Evolutionary conservation across 1,139 yeast genomes (phyloP).

Genomic region (Hemisphaericaspora xylofermentans): DNA sequence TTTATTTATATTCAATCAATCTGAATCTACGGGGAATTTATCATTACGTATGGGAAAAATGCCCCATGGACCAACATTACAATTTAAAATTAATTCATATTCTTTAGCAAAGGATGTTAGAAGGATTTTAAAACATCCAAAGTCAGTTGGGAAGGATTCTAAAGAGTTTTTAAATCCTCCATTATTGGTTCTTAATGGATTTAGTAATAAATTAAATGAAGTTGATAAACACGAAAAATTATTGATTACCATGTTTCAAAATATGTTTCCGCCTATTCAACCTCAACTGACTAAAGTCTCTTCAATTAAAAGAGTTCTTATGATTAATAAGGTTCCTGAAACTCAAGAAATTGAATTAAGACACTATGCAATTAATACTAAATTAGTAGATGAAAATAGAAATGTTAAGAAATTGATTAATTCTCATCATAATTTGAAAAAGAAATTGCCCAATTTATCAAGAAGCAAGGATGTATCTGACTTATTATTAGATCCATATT

Average conservation of each 20-base stretch:
- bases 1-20: slow-evolving; percentile 80
- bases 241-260: slow-evolving; percentile 87
- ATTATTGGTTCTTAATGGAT: slow-evolving; percentile 86
- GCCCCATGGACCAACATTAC: slow-evolving; percentile 93
- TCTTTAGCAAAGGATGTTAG: slow-evolving; percentile 84
- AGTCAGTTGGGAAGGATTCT: slow-evolving; percentile 61
- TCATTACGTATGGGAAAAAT: slow-evolving; percentile 81
- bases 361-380: slow-evolving; percentile 88
- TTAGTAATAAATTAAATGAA: slow-evolving; percentile 52
- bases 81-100: slow-evolving; percentile 74
- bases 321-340: slow-evolving; percentile 71
- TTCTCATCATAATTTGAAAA: slow-evolving; percentile 60
- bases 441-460: slow-evolving; percentile 72
- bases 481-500: slow-evolving; percentile 77
- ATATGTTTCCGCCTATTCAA: slow-evolving; percentile 91
- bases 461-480: slow-evolving; percentile 77
- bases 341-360: slow-evolving; percentile 79
- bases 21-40: slow-evolving; percentile 73
- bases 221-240: slow-evolving; percentile 73
- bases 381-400: slow-evolving; percentile 78
- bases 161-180: slow-evolving; percentile 78
- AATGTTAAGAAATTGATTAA: slow-evolving; percentile 75
- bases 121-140: slow-evolving; percentile 65
- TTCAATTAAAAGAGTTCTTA: slow-evolving; percentile 78
- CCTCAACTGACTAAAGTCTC: slow-evolving; percentile 75